phyloP scores from a whole-genome alignment of 164 flowering plant genomes.

The Santalum album region DNA sequence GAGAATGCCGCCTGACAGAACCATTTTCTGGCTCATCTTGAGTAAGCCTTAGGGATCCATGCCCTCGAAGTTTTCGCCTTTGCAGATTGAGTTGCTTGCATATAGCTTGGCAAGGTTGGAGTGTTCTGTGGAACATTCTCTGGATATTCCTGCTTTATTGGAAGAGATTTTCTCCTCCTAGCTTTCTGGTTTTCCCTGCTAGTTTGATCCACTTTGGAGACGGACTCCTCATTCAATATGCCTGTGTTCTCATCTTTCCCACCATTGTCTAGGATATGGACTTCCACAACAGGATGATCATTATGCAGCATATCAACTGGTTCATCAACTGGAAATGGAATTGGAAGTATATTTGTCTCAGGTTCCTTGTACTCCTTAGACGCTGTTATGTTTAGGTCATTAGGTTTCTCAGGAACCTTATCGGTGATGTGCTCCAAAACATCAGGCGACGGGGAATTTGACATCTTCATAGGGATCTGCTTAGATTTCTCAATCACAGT shows the following conservation, averaged over 20 bases:
- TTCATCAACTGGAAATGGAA: not conserved
- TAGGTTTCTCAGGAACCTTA: not conserved
- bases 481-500: slow-evolving; percentile 21
- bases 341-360: not conserved
- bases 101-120: slow-evolving; percentile 29
- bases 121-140: slow-evolving; percentile 21
- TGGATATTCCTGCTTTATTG: slow-evolving; percentile 18
- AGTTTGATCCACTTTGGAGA: slow-evolving; percentile 8
- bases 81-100: slow-evolving; percentile 56
- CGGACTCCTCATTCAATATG: slow-evolving; percentile 7
- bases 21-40: slow-evolving; percentile 36
- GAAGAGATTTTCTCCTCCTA: slow-evolving; percentile 19
- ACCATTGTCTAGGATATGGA: not conserved
- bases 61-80: slow-evolving; percentile 50
- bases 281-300: slow-evolving; percentile 2
- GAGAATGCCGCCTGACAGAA: slow-evolving; percentile 40
- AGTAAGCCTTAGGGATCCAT: slow-evolving; percentile 29
- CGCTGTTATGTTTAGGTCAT: not conserved
- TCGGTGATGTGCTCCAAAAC: not conserved
- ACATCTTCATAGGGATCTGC: not conserved
- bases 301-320: not conserved
- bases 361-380: not conserved
- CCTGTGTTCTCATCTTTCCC: slow-evolving; percentile 10
- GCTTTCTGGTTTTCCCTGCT: slow-evolving; percentile 11
- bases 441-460: not conserved